Conservation (phyloP, 2,329 filamentous ascomycete species). For the Aspergillus terreus region DNA sequence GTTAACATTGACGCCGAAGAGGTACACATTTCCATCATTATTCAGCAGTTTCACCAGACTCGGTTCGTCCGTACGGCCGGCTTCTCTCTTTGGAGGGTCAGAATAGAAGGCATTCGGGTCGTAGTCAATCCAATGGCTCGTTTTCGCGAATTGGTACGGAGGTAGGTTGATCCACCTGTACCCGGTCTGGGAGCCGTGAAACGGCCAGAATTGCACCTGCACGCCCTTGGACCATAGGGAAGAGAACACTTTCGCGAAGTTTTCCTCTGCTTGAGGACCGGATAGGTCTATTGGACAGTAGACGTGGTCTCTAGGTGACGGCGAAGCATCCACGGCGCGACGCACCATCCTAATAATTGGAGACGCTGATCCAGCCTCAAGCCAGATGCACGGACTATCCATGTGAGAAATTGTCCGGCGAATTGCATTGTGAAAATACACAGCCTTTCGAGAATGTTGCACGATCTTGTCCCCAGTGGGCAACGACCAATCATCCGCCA, state of each 20-base stretch:
- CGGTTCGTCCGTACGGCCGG: slow-evolving; percentile 20
- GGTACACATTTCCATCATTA: neutral
- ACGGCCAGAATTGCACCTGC: slow-evolving; percentile 25
- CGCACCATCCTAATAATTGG: slow-evolving; percentile 31
- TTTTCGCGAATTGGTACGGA: slow-evolving; percentile 36
- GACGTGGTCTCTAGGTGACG: neutral
- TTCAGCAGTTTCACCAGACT: slow-evolving; percentile 21
- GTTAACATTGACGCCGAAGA: neutral
- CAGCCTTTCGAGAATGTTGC: slow-evolving; percentile 40
- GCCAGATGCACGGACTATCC: slow-evolving; percentile 18
- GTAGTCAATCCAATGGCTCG: slow-evolving; percentile 27
- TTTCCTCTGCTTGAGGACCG: neutral
- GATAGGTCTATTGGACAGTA: slow-evolving; percentile 12
- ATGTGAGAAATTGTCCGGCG: slow-evolving; percentile 25
- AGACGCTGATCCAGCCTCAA: slow-evolving; percentile 35
- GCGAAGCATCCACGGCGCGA: slow-evolving; percentile 18
- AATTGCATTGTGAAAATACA: slow-evolving; percentile 42
- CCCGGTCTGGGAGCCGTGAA: slow-evolving; percentile 19
- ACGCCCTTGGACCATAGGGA: slow-evolving; percentile 25
- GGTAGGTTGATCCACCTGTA: slow-evolving; percentile 21
- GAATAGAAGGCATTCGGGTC: slow-evolving; percentile 39
- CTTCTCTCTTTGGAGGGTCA: slow-evolving; percentile 12
- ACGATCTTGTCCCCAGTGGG: slow-evolving; percentile 16
- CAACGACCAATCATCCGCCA: slow-evolving; percentile 18
- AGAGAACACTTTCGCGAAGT: neutral